Evolutionary conservation across 2,329 filamentous ascomycete genomes (phyloP).

Genomic region (Byssothecium circinans): DNA sequence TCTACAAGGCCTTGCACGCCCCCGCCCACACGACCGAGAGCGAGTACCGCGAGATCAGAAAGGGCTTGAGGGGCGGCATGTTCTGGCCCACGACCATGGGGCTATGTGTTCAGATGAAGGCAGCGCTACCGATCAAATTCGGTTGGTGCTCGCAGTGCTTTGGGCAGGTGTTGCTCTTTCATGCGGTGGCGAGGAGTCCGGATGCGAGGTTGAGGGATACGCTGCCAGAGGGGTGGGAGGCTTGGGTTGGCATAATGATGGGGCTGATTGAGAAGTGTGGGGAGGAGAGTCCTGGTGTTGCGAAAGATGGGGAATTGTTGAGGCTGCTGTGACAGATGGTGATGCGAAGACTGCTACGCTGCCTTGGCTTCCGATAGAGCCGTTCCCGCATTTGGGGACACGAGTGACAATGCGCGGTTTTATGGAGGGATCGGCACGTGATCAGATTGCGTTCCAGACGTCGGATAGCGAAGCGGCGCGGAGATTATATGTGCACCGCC

Average conservation of each 20-base stretch:
- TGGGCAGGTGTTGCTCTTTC: conserved; percentile 40
- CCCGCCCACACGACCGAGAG: conserved; percentile 30
- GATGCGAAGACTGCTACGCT: not conserved
- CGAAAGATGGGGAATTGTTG: conserved; percentile 39
- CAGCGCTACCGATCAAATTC: conserved; percentile 41
- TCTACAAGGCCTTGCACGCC: conserved; percentile 43
- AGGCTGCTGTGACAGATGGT: conserved; percentile 26
- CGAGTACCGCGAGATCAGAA: conserved; percentile 35
- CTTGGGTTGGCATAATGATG: conserved; percentile 43
- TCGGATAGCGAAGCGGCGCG: too few relatives aligned
- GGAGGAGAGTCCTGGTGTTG: conserved; percentile 38
- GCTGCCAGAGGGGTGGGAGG: conserved; percentile 38
- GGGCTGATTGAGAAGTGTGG: conserved; percentile 36
- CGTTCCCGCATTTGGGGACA: not conserved
- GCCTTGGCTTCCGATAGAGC: not conserved
- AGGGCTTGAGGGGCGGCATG: conserved; percentile 37
- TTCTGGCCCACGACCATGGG: conserved; percentile 43
- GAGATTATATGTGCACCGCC: too few relatives aligned
- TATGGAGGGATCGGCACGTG: too few relatives aligned
- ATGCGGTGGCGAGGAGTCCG: conserved; percentile 32
- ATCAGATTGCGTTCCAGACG: too few relatives aligned
- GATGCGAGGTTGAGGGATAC: conserved; percentile 33
- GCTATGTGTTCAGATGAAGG: conserved; percentile 40
- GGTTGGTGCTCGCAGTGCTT: conserved; percentile 44
- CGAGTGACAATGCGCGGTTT: too few relatives aligned